These are phyloP conservation scores for Trypanosoma brucei DNA, from an alignment of 208 protist species.

Conservation along the genomic window DNA sequence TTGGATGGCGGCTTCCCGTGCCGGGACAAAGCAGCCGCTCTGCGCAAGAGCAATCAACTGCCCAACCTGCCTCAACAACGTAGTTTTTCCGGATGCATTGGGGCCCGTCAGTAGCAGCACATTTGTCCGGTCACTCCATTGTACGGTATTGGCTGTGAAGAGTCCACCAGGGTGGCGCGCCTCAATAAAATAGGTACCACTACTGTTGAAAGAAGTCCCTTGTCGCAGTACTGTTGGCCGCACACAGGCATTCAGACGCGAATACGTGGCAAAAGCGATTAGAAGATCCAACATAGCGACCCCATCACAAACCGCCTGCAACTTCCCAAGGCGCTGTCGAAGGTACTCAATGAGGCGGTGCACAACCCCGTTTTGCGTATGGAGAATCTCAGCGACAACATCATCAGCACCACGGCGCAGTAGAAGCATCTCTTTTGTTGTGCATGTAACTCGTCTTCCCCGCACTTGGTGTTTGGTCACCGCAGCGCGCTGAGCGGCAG, in stretches of 20 bases:
- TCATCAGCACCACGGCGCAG: constrained; percentile 56
- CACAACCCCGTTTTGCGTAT: constrained; percentile 45
- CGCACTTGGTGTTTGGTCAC: constrained; percentile 22
- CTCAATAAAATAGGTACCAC: constrained; percentile 41
- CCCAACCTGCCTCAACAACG: constrained; percentile 86
- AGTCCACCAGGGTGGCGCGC: constrained; percentile 22
- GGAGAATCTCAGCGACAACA: constrained; percentile 59
- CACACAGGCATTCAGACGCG: constrained; percentile 35
- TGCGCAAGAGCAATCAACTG: constrained; percentile 90
- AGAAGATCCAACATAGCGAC: constrained; percentile 89
- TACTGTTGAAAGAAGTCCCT: constrained; percentile 9
- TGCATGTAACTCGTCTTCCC: constrained; percentile 49
- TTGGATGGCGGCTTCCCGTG: constrained; percentile 39
- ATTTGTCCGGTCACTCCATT: constrained; percentile 18
- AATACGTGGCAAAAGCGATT: constrained; percentile 58
- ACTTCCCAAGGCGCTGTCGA: constrained; percentile 43
- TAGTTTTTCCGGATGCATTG: constrained; percentile 94
- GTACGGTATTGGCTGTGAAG: constrained; percentile 26
- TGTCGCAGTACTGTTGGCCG: constrained; percentile 28
- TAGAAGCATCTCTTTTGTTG: constrained; percentile 65
- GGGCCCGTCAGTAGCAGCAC: constrained; percentile 88
- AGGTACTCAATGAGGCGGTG: constrained; percentile 57
- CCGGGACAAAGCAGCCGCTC: constrained; percentile 90
- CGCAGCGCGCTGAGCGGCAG: not conserved
- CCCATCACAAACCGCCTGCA: constrained; percentile 82